Base-by-base conservation (phyloP, 257 asterid genomes). In the Oldenlandia corymbosa region DNA sequence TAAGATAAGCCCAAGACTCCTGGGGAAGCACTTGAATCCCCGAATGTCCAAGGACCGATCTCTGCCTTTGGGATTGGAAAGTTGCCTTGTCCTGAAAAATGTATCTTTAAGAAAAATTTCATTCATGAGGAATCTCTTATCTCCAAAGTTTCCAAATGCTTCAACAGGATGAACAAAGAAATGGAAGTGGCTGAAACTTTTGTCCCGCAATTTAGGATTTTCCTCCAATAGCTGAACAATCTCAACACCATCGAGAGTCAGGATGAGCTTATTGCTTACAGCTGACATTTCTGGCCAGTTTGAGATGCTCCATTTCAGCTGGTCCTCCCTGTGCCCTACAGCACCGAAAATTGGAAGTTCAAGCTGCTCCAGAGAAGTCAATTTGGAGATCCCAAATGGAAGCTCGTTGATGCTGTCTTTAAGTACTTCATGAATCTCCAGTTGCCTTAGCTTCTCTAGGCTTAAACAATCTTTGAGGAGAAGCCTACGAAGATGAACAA, bases 301-400 rank as follows among this genome's bases (percentile, higher is more conserved):
- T 10, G 71, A 73, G 57, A 76, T 62, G 68, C 65, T 76, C 82
- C 85, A 80, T 23, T 62, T 51, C 60, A 66, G 56, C 30, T 31
- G 41, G 23, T 48, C 36, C 28, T 52, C 30, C 60, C 14, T 9
- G 39, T 12, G 26, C 14, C 8, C 45, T 45, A 37, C 36, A 49
- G 26, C 10, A 3, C 37, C 30, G 14, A 28, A 51, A 12, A 6
- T 36, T 54, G 74, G 58, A 0, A 31, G 54, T 30, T 62, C 52
- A 32, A 53, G 60, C 65, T 47, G 57, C 34, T 54, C 36, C 5
- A 57, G 41, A 42, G 71, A 70, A 4, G 65, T 18, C 23, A 68
- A 36, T 21, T 26, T 36, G 30, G 72, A 58, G 52, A 59, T 49
- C 26, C 36, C 32, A 10, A 30, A 58, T 13, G 65, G 59, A 58